These are phyloP conservation scores for Seiridium cupressi DNA, from an alignment of 2,329 filamentous ascomycete genomes.

Conservation along the genomic window DNA sequence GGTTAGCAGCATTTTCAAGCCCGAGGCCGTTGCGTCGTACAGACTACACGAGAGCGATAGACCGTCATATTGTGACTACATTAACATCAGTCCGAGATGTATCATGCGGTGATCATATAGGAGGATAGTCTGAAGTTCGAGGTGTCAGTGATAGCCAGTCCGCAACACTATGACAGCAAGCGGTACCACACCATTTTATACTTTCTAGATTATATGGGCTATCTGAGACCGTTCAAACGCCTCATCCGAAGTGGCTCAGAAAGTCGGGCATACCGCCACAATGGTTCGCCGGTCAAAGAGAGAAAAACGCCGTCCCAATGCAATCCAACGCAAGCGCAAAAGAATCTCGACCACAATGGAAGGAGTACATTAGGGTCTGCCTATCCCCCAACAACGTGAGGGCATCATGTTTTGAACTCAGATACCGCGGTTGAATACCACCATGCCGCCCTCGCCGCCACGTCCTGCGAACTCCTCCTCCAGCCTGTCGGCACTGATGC, in stretches of 20 bases:
- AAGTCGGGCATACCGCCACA: background rate
- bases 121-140: too few relatives aligned
- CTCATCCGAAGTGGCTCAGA: background rate
- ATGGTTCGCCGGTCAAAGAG: background rate
- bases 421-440: slow-evolving; percentile 97
- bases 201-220: too few relatives aligned
- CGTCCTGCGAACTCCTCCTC: slow-evolving; percentile 84
- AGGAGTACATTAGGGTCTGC: background rate
- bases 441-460: slow-evolving; percentile 75
- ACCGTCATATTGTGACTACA: too few relatives aligned
- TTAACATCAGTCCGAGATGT: too few relatives aligned
- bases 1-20: too few relatives aligned
- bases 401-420: slow-evolving; percentile 35
- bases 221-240: background rate
- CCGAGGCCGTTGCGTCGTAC: too few relatives aligned
- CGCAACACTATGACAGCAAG: background rate
- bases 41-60: too few relatives aligned
- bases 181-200: background rate
- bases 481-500: slow-evolving; percentile 69
- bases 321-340: background rate
- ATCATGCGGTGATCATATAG: too few relatives aligned
- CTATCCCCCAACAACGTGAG: too few relatives aligned
- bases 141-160: too few relatives aligned
- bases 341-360: background rate
- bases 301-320: slow-evolving; percentile 2